Conservation (phyloP, 352 stramenopile species). For the Discostella stelligera region DNA sequence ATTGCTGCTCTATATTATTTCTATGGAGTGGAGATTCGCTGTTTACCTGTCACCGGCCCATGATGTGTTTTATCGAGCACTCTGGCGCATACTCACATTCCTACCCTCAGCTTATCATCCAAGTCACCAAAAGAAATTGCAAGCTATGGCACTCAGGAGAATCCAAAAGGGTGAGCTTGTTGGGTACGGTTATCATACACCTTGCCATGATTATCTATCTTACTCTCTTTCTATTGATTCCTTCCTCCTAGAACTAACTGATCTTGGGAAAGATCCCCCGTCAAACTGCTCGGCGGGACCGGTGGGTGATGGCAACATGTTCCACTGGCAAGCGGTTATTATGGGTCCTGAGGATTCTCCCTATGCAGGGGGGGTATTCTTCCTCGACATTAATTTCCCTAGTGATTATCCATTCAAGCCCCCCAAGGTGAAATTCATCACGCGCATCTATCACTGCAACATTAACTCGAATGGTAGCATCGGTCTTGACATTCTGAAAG, state of each 20-base stretch:
- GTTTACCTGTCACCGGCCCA: too few relatives aligned
- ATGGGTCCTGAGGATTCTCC: constrained; percentile 98
- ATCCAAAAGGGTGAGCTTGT: constrained; percentile 77
- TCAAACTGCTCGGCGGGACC: constrained; percentile 97
- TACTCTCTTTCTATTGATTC: neutral
- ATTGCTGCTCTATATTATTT: too few relatives aligned
- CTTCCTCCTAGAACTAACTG: constrained; percentile 68
- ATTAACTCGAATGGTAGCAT: constrained; percentile 99
- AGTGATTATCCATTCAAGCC: constrained; percentile 99
- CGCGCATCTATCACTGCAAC: constrained; percentile 99
- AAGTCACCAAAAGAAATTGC: too few relatives aligned
- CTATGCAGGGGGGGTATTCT: constrained; percentile 97
- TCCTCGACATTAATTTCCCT: constrained; percentile 98
- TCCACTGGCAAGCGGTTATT: constrained; percentile 94
- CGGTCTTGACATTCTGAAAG: constrained; percentile 99
- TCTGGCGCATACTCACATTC: too few relatives aligned
- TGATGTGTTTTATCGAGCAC: too few relatives aligned
- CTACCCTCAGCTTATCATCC: too few relatives aligned
- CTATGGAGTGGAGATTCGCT: too few relatives aligned
- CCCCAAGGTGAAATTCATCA: constrained; percentile 98
- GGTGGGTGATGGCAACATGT: constrained; percentile 96
- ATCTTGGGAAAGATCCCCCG: constrained; percentile 89
- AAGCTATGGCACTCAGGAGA: constrained; percentile 78
- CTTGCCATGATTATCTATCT: neutral
- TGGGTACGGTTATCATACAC: too few relatives aligned